Evolutionary conservation across 192 early-diverging fungal genomes (phyloP).

Genomic region (Podila epigama): DNA sequence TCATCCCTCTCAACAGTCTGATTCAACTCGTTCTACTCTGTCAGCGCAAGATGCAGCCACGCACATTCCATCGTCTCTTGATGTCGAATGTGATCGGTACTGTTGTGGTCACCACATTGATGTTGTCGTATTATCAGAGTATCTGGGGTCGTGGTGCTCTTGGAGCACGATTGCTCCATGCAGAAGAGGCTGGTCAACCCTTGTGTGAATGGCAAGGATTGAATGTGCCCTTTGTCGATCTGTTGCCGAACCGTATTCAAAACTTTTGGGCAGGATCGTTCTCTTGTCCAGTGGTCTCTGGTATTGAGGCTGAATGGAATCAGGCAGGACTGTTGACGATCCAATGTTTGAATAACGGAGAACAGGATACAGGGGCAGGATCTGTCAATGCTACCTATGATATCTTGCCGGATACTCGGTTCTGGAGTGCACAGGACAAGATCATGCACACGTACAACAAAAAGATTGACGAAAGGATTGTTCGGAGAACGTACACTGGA

Average conservation of each 20-base stretch:
- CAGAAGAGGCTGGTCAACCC: slow-evolving; percentile 5
- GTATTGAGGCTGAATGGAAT: slow-evolving; percentile 52
- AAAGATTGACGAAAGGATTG: slow-evolving; percentile 37
- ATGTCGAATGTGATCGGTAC: slow-evolving; percentile 13
- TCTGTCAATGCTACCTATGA: slow-evolving; percentile 37
- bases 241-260: slow-evolving; percentile 59
- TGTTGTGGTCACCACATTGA: slow-evolving; percentile 9
- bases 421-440: slow-evolving; percentile 58
- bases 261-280: slow-evolving; percentile 67
- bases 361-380: slow-evolving; percentile 17
- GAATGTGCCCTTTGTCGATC: slow-evolving; percentile 59
- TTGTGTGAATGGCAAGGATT: slow-evolving; percentile 59
- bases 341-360: slow-evolving; percentile 26
- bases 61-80: slow-evolving; percentile 47
- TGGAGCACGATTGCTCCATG: slow-evolving; percentile 27
- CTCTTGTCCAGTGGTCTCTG: slow-evolving; percentile 18
- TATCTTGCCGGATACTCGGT: slow-evolving; percentile 58
- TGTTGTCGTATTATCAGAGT: slow-evolving; percentile 51
- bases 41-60: slow-evolving; percentile 19
- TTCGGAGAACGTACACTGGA: slow-evolving; percentile 22
- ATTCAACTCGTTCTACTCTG: slow-evolving; percentile 45
- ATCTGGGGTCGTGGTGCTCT: slow-evolving; percentile 52
- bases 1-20: slow-evolving; percentile 54
- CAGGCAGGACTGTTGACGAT: slow-evolving; percentile 49
- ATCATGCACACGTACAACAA: slow-evolving; percentile 53